Conservation (phyloP, 345 rosid genomes). For the Eucalyptus marginata region DNA sequence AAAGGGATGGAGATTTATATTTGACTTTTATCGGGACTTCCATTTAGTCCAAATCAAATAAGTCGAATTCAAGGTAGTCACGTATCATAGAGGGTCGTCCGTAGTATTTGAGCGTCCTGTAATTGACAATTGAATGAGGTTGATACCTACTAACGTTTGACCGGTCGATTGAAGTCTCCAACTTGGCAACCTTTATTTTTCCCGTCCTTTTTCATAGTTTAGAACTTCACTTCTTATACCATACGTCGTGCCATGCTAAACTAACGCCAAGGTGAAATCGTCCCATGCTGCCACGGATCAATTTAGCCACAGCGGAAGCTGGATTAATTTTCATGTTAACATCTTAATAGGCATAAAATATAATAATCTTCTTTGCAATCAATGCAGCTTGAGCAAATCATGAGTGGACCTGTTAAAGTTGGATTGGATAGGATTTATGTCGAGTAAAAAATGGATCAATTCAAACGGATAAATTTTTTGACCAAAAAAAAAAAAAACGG, state of each 20-base stretch:
- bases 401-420: no score
- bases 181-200: background rate
- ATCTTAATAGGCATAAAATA: background rate
- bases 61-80: background rate
- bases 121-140: background rate
- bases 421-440: background rate
- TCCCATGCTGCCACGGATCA: background rate
- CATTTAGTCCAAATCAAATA: background rate
- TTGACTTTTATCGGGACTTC: background rate
- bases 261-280: background rate
- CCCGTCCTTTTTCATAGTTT: background rate
- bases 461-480: accelerated
- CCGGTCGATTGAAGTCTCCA: background rate
- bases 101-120: background rate
- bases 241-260: background rate
- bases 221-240: background rate
- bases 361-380: background rate
- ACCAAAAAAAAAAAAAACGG: no score
- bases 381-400: background rate
- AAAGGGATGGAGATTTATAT: background rate
- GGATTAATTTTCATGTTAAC: background rate
- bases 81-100: background rate
- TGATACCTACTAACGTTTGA: background rate
- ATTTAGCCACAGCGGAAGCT: background rate
- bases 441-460: accelerated